Percentiles rank a stretch among this genome's conserved stretches.
These are phyloP conservation scores for Erodium moschatum DNA, from an alignment of 441 rosid genomes.

Conservation along the genomic window DNA sequence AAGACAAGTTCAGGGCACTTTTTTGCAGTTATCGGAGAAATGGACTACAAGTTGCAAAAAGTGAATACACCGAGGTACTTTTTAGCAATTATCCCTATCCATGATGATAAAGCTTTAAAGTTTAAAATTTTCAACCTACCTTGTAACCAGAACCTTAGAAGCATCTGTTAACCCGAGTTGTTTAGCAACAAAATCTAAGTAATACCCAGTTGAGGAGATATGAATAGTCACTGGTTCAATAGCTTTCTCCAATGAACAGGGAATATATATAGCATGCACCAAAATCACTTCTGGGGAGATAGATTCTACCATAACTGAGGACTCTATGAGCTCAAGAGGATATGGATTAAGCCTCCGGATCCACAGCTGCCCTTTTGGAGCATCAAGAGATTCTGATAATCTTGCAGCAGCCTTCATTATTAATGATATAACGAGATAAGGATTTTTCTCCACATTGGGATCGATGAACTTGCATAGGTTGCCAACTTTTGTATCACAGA, in stretches of 20 bases:
- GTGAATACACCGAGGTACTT: too few relatives aligned
- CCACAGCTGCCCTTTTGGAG: slow-evolving; percentile 40
- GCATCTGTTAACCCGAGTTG: slow-evolving; percentile 54
- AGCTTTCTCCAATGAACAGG: slow-evolving; percentile 36
- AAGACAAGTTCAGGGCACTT: too few relatives aligned
- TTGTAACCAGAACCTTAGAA: slow-evolving; percentile 56
- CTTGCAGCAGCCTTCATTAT: slow-evolving; percentile 61
- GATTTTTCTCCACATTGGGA: slow-evolving; percentile 55
- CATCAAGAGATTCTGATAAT: slow-evolving; percentile 37
- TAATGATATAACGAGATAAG: slow-evolving; percentile 45
- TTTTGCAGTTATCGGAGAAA: too few relatives aligned
- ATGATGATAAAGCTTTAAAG: slow-evolving; percentile 9
- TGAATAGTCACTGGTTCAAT: slow-evolving; percentile 41
- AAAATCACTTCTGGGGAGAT: slow-evolving; percentile 24
- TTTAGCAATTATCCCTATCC: too few relatives aligned
- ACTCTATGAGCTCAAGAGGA: slow-evolving; percentile 41
- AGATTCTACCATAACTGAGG: slow-evolving; percentile 33
- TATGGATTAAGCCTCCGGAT: slow-evolving; percentile 47
- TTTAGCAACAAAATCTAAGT: slow-evolving; percentile 67
- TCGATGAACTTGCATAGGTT: slow-evolving; percentile 58
- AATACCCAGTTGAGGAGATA: slow-evolving; percentile 44
- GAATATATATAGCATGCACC: slow-evolving; percentile 43
- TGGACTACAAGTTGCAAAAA: too few relatives aligned
- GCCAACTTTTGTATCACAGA: slow-evolving; percentile 54
- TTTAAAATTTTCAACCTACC: slow-evolving; percentile 34